These are phyloP conservation scores for Escovopsis sp. DNA, from an alignment of 2,329 filamentous ascomycete species.

Conservation along the genomic window DNA sequence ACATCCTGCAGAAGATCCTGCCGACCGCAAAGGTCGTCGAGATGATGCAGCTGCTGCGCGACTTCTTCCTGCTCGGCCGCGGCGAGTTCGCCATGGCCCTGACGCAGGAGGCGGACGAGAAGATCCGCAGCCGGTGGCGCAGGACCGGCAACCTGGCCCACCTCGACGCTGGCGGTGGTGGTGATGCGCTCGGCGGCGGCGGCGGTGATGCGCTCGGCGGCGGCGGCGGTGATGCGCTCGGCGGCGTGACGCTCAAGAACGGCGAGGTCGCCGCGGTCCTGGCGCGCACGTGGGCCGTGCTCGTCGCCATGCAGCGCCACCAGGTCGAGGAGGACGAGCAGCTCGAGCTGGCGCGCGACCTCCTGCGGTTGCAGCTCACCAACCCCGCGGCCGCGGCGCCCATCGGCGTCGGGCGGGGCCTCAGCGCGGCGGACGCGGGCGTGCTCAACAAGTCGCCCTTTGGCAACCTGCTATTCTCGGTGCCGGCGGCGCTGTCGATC, in stretches of 20 bases:
- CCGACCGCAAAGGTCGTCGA: conserved; percentile 65
- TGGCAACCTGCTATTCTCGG: conserved; percentile 67
- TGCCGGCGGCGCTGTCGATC: conserved; percentile 53
- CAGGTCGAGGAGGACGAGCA: conserved; percentile 67
- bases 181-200: no score
- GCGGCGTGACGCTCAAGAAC: conserved; percentile 58
- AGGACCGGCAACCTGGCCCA: conserved; percentile 40
- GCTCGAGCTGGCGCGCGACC: conserved; percentile 66
- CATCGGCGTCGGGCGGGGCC: conserved; percentile 22
- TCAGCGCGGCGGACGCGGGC: conserved; percentile 16
- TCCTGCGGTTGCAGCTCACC: conserved; percentile 52
- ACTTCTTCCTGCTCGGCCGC: conserved; percentile 75
- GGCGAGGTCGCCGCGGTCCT: conserved; percentile 70
- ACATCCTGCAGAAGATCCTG: conserved; percentile 66
- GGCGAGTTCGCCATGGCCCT: conserved; percentile 86
- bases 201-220: conserved; percentile 11
- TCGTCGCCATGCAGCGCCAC: conserved; percentile 59
- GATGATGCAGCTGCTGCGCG: conserved; percentile 60
- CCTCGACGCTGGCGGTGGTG: no score
- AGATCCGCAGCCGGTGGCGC: conserved; percentile 58
- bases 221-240: conserved; percentile 7
- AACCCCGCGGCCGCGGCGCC: conserved; percentile 28
- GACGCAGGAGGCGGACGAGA: conserved; percentile 71
- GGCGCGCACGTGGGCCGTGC: conserved; percentile 60
- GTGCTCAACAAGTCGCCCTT: conserved; percentile 44